Evolutionary conservation across 2,329 filamentous ascomycete genomes (phyloP), one percentile per base, ranked within the genome.

Genomic region (Alternaria triticimaculans): DNA sequence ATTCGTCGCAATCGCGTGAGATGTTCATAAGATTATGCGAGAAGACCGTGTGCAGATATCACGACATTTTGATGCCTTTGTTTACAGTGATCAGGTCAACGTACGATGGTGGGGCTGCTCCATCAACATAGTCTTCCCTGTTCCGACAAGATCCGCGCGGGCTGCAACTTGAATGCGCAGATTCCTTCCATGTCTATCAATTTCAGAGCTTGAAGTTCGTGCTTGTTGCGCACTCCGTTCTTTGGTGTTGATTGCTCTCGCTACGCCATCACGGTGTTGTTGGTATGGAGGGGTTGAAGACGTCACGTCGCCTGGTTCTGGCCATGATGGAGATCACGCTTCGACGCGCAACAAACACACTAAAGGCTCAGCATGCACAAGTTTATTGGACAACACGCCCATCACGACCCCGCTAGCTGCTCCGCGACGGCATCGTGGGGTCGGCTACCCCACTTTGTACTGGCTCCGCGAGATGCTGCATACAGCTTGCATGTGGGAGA

Each of bases 391-490:
- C 55, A 54, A 20, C 18, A 12, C 58, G 37, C 20, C 46, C 41
- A 58, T 62, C 58, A 48, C 55, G 66, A 54, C 56, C 14, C 50
- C 62, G 64, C 63, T 60, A 62, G 43, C 62, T 63, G 60, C 60
- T 54, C 54, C 55, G 57, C 65, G 45, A 62, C 43, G 48, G 55
- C 30, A 54, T 55, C 64, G 41, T 64, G 62, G 58, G 58, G 41
- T 63, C 53, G 64, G 60, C 66, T 72, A 73, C 73, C 74, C 74
- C 72, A 70, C 73, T 70, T 68, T 56, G 67, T 65, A 56, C 64
- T 58, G 61, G 64, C 59, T 54, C 9, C 53, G 54, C 49, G 60
- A 33, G 49, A 25, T 58, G 53, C 45, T 74, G 74, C 72, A 74
- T 72, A 60, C 58, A 62, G 60, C 63, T 61, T 71, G 72, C 67